Evolutionary conservation across 78 protist genomes (phyloP), one percentile per base, ranked within the genome.

Genomic region (Neovahlkampfia damariscottae): DNA sequence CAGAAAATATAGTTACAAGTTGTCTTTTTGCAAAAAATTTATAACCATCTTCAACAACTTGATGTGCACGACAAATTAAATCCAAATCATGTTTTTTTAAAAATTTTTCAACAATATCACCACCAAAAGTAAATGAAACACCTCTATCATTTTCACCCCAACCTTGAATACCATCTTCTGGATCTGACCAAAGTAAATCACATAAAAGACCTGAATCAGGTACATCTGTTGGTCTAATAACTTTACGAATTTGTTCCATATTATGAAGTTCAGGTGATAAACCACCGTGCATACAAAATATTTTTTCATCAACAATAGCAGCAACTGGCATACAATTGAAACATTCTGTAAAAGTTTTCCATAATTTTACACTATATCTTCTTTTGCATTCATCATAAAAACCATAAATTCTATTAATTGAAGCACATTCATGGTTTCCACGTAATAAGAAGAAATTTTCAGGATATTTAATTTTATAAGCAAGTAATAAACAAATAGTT

Each of bases 371-470:
- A 88, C 76, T 86, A 89, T 92, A 98, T 50, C 99, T 83, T 37
- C 99, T 84, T 81, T 98, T 98, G 83, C 97, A 96, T 39, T 98
- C 99, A 71, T 96, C 99, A 79, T 93, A 98, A 78, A 98, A 98
- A 79, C 99, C 99, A 67, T 98, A 98, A 74, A 98, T 96, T 41
- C 99, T 84, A 85, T 96, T 98, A 87, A 98, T 96, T 9, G 94
- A 76, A 6, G 98, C 98, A 40, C 96, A 95, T 80, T 98, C 99
- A 88, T 98, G 99, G 92, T 98, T 98, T 8, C 99, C 99, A 19
- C 99, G 94, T 31, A 97, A 91, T 9, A 98, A 62, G 82, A 97
- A 98, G 88, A 98, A 95, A 89, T 95, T 96, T 75, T 97, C 99
- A 30, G 98, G 98, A 79, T 95, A 98, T 83, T 95, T 95, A 83